Evolutionary conservation across 345 rosid species (phyloP).

Genomic region (Laguncularia racemosa): DNA sequence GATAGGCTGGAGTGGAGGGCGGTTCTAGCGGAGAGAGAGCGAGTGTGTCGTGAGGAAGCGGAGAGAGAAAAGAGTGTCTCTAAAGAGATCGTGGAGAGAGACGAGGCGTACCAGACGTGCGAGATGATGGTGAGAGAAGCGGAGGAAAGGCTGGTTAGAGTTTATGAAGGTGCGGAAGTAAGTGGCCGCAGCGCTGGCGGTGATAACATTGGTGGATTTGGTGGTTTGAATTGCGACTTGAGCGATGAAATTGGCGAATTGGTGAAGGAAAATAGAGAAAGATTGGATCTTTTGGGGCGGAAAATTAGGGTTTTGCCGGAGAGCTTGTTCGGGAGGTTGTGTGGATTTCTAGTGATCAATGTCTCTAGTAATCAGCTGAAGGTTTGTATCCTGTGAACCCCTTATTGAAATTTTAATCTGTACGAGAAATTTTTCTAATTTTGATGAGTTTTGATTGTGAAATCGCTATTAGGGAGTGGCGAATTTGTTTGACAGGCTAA

Average conservation of each 20-base stretch:
- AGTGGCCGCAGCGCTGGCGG: slow-evolving; percentile 24
- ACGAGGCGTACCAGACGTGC: slow-evolving; percentile 53
- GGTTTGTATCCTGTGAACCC: slow-evolving; percentile 25
- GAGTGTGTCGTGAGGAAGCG: slow-evolving; percentile 20
- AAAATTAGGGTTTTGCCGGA: slow-evolving; percentile 64
- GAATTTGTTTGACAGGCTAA: too few species aligned
- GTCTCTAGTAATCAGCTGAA: slow-evolving; percentile 59
- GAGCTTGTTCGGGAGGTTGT: slow-evolving; percentile 51
- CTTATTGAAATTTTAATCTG: too few species aligned
- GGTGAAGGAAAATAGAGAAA: slow-evolving; percentile 24
- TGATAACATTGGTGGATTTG: slow-evolving; percentile 19
- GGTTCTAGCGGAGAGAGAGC: slow-evolving; percentile 25
- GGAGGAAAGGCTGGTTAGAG: slow-evolving; percentile 52
- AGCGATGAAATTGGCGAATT: slow-evolving; percentile 31
- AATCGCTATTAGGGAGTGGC: too few species aligned
- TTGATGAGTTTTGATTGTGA: neutral
- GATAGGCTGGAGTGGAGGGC: slow-evolving; percentile 39
- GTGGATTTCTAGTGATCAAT: slow-evolving; percentile 53
- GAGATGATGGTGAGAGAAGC: slow-evolving; percentile 55
- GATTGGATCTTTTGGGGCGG: slow-evolving; percentile 54
- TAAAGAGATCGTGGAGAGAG: slow-evolving; percentile 47
- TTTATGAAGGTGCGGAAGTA: slow-evolving; percentile 30
- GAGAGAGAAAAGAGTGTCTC: slow-evolving; percentile 37
- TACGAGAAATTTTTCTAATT: neutral
- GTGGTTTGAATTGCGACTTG: slow-evolving; percentile 42